Evolutionary conservation across 768 basidiomycete species (phyloP).

Genomic region (Postia placenta): DNA sequence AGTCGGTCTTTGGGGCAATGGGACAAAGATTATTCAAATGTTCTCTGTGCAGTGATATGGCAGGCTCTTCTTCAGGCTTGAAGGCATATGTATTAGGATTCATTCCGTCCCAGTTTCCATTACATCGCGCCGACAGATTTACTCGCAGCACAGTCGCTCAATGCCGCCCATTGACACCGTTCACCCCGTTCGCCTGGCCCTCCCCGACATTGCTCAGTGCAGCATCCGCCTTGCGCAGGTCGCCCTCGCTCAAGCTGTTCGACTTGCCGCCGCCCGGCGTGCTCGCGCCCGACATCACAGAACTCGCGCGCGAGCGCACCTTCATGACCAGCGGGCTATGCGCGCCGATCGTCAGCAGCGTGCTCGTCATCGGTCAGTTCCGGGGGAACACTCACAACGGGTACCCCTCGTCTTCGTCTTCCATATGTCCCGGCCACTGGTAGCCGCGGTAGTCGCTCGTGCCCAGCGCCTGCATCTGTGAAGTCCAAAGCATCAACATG

Average conservation of each 20-base stretch:
- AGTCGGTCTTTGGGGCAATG: no score
- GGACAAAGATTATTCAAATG: no score
- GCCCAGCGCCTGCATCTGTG: slow-evolving; percentile 77
- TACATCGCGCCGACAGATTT: no score
- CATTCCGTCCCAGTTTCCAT: no score
- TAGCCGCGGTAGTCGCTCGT: slow-evolving; percentile 84
- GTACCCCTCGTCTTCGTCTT: slow-evolving; percentile 89
- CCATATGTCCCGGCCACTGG: slow-evolving; percentile 50
- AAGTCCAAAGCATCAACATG: no score
- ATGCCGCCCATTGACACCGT: slow-evolving; percentile 11
- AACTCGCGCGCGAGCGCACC: slow-evolving; percentile 76
- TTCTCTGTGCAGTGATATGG: no score
- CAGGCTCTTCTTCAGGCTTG: no score
- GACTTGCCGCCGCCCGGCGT: slow-evolving; percentile 84
- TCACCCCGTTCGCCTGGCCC: slow-evolving; percentile 11
- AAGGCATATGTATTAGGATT: no score
- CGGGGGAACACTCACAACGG: slow-evolving; percentile 56
- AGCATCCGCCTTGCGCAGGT: slow-evolving; percentile 82
- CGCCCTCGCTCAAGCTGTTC: slow-evolving; percentile 80
- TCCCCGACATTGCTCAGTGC: slow-evolving; percentile 63
- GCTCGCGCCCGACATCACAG: slow-evolving; percentile 67
- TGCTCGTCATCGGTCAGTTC: neutral
- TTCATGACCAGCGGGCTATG: slow-evolving; percentile 84
- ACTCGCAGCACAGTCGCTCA: no score
- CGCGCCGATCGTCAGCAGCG: no score